phyloP scores from a whole-genome alignment of 2,329 filamentous ascomycete species.

The Fusarium sp. region DNA sequence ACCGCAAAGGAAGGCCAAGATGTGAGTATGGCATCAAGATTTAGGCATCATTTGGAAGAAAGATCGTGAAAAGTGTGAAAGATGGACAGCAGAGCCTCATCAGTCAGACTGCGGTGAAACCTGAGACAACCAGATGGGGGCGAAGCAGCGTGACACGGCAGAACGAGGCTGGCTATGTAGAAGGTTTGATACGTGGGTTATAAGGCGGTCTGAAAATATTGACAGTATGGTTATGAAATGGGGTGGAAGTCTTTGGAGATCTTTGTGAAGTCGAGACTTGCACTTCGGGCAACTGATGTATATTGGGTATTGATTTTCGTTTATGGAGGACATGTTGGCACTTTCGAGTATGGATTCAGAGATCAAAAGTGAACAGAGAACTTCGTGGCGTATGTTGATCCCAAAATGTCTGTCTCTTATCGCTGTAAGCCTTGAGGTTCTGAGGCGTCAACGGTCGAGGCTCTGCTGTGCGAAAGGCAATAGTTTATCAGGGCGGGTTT shows the following conservation, averaged over 20 bases:
- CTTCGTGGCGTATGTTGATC: accelerated
- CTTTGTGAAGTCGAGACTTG: not conserved
- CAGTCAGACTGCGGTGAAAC: constrained; percentile 3
- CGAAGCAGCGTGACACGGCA: constrained; percentile 10
- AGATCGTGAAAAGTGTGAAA: not conserved
- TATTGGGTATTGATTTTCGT: not conserved
- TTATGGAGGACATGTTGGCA: too few relatives aligned
- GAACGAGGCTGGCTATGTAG: not conserved
- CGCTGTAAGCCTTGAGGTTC: not conserved
- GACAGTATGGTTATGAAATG: accelerated
- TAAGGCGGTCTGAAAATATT: not conserved
- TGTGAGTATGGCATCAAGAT: not conserved
- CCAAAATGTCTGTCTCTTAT: not conserved
- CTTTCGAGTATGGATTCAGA: accelerated
- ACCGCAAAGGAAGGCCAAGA: not conserved
- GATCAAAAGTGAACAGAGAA: not conserved
- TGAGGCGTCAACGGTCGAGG: too few relatives aligned
- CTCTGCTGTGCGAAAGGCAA: too few relatives aligned
- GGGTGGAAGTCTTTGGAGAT: not conserved
- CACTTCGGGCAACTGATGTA: not conserved
- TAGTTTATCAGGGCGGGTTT: too few relatives aligned
- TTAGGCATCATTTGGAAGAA: constrained; percentile 4
- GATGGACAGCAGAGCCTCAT: constrained; percentile 25
- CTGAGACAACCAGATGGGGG: not conserved
- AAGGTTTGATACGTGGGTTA: not conserved